A percentile compares a stretch with the other conserved stretches of the same genome.
phyloP scores from a whole-genome alignment of 2,329 filamentous ascomycete genomes.

The Aspergillus proliferans region DNA sequence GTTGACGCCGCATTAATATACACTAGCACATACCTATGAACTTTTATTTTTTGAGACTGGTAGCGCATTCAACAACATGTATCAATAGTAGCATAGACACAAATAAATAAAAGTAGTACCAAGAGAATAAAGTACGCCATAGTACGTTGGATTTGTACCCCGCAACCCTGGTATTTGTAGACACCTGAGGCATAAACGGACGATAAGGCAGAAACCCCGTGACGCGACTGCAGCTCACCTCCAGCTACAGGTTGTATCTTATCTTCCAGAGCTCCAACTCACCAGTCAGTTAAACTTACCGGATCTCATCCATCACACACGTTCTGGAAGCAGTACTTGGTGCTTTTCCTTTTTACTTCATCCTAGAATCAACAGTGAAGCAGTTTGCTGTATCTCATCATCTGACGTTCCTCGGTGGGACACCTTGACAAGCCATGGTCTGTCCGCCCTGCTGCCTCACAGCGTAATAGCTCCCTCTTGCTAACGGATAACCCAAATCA shows the following conservation, averaged over 20 bases:
- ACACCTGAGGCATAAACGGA: not conserved
- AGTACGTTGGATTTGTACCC: not conserved
- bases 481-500: conserved; percentile 32
- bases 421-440: conserved; percentile 14
- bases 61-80: too few relatives aligned
- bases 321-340: not conserved
- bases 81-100: too few relatives aligned
- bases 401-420: not conserved
- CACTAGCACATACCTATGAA: too few relatives aligned
- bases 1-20: not conserved
- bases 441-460: conserved; percentile 4
- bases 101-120: too few relatives aligned
- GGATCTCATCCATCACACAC: not conserved
- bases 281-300: not conserved
- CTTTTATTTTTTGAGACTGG: too few relatives aligned
- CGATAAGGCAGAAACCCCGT: conserved; percentile 23
- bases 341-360: not conserved
- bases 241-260: conserved; percentile 6
- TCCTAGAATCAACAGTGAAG: not conserved
- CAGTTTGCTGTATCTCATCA: not conserved
- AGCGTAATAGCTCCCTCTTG: conserved; percentile 10
- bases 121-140: too few relatives aligned
- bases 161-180: not conserved
- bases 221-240: conserved; percentile 21
- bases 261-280: conserved; percentile 2